Evolutionary conservation across 2,329 filamentous ascomycete genomes (phyloP), one percentile per base, ranked within the genome.

Genomic region (Fusarium setosum): DNA sequence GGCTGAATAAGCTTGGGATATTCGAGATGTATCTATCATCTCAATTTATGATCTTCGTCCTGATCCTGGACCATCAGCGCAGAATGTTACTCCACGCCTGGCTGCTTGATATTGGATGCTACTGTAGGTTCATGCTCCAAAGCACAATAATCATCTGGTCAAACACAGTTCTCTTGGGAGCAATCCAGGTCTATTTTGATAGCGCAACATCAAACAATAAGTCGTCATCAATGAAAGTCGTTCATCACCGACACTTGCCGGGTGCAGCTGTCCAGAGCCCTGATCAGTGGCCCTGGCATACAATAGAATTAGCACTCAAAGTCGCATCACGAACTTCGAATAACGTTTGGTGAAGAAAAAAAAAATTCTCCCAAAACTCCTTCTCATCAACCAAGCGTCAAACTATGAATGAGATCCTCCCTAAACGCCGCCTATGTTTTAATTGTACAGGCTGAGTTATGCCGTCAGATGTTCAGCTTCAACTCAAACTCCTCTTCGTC

Each of bases 401-500:
- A 26, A 20, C 23, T 18, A 8, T 21, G 52, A 51, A 26, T 41
- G 45, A 42, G 18, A 15, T 26, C 31, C 26, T 42, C 31, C 37
- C 51, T 20, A 58, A 71, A 73, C 68, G 70, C 66, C 69, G 29
- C 61, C 35, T 41, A 21, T 23, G 44, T 54, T 45, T 40, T 58
- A 65, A 61, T 65, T 41, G 40, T 66, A 62, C 55, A 68, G 13
- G 7, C 40, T 23, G 31, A 29, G 5, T 8, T 32, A 12, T 18
- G 6, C 15, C n/a, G 20, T 70, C 49, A 77, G 38, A 76, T 61
- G 18, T 78, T 73, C 10, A 87, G 70, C 60, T 83, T 82, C 63
- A 90, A 75, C 72, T 88, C 82, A 67, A 89, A 88, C 26, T 86
- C 83, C 7, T 82, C 82, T 17, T 86, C 85, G 17, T 86, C 84